Conservation (phyloP, 2,329 filamentous ascomycete genomes). For the Dendryphion nanum region DNA sequence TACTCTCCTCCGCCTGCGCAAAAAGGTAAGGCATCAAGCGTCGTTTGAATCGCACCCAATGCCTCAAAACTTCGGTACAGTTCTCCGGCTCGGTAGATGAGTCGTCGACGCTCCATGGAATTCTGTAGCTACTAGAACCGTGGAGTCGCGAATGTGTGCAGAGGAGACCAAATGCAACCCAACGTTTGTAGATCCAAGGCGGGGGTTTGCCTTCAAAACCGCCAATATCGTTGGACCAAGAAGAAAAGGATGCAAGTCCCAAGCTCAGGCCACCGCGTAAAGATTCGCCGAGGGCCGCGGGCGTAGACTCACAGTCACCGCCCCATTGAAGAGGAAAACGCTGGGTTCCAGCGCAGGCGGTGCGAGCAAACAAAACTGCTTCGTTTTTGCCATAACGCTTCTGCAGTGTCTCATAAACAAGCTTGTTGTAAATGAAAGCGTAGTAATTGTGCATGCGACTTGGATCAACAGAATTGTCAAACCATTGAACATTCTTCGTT, state of each 20-base stretch:
- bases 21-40: conserved; percentile 59
- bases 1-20: conserved; percentile 51
- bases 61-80: conserved; percentile 55
- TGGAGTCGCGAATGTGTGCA: conserved; percentile 70
- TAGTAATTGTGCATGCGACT: conserved; percentile 76
- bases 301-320: conserved; percentile 72
- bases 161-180: conserved; percentile 73
- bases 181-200: conserved; percentile 72
- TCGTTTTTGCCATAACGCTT: conserved; percentile 50
- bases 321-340: conserved; percentile 67
- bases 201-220: conserved; percentile 68
- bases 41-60: conserved; percentile 55
- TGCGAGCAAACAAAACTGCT: conserved; percentile 66
- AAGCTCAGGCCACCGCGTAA: conserved; percentile 64
- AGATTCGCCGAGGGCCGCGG: conserved; percentile 71
- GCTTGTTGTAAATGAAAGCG: conserved; percentile 69
- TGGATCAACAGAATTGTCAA: conserved; percentile 59
- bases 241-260: conserved; percentile 63
- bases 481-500: conserved; percentile 62
- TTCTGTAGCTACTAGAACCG: conserved; percentile 67
- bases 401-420: conserved; percentile 66
- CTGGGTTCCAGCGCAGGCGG: conserved; percentile 67
- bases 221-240: conserved; percentile 70
- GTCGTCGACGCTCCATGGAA: conserved; percentile 71
- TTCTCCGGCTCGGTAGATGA: conserved; percentile 52